Conservation (phyloP, 1,284 basidiomycete species). For the Puccinia polysora region DNA sequence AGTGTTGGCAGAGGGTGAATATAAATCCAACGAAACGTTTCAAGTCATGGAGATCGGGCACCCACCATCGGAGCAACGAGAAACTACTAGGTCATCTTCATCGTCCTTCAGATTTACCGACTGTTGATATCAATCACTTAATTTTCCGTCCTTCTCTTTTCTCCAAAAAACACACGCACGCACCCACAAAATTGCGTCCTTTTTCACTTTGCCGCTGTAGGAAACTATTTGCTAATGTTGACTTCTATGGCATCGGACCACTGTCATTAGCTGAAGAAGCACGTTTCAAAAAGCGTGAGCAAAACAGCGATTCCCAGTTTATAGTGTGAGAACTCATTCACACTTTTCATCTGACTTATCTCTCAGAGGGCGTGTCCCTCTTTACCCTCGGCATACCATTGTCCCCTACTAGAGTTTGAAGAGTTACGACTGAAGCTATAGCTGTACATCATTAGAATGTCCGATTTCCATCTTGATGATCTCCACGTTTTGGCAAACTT, state of each 20-base stretch:
- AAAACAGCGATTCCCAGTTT: conserved; percentile 17
- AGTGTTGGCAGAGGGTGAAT: conserved; percentile 91
- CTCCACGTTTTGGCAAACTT: conserved; percentile 74
- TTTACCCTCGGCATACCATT: not conserved
- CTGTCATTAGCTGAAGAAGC: conserved; percentile 90
- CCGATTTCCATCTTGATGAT: conserved; percentile 91
- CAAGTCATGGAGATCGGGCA: conserved; percentile 91
- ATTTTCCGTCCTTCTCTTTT: no score
- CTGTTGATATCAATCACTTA: no score
- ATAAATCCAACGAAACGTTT: conserved; percentile 82
- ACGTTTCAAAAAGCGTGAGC: conserved; percentile 50
- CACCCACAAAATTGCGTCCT: not conserved
- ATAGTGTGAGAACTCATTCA: conserved; percentile 16
- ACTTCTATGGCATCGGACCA: conserved; percentile 87
- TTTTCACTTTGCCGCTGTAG: conserved; percentile 54
- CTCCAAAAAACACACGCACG: not conserved
- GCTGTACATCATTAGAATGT: conserved; percentile 58
- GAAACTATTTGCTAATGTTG: conserved; percentile 85
- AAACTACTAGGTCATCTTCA: conserved; percentile 65
- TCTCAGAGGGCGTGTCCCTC: conserved; percentile 51
- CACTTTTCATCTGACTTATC: conserved; percentile 53
- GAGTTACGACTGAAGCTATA: conserved; percentile 45
- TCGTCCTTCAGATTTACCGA: not conserved
- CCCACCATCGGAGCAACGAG: conserved; percentile 85
- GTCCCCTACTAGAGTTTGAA: not conserved